Evolutionary conservation across 2,329 filamentous ascomycete species (phyloP).

Genomic region (Aspergillus melleus): DNA sequence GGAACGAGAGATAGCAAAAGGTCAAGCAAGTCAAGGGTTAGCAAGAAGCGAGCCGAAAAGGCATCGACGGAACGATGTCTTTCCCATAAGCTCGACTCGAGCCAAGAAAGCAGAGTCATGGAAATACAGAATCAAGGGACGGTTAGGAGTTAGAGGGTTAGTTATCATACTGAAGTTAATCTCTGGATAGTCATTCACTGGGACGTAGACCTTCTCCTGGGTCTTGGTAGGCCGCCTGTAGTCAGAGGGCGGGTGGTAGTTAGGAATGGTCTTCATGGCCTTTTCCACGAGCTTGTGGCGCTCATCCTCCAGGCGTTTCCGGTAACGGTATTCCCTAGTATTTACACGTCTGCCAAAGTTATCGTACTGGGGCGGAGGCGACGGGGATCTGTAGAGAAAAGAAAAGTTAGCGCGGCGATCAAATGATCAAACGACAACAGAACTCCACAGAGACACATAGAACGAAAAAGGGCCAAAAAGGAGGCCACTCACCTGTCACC

Average conservation of each 20-base stretch:
- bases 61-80: conserved; percentile 33
- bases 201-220: conserved; percentile 99
- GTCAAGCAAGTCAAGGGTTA: conserved; percentile 38
- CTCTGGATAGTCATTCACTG: conserved; percentile 99
- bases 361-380: conserved; percentile 94
- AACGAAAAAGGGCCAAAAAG: conserved; percentile 18
- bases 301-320: conserved; percentile 96
- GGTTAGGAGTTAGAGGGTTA: conserved; percentile 92
- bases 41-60: conserved; percentile 43
- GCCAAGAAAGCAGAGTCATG: conserved; percentile 35
- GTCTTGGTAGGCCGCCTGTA: conserved; percentile 99
- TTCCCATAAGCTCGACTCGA: conserved; percentile 43
- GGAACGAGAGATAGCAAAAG: conserved; percentile 27
- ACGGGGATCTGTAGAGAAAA: conserved; percentile 71
- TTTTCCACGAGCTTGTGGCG: conserved; percentile 98
- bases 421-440: too few species aligned
- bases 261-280: conserved; percentile 99
- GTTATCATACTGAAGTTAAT: conserved; percentile 99
- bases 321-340: conserved; percentile 96
- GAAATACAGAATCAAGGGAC: conserved; percentile 43
- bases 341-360: conserved; percentile 99
- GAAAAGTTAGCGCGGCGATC: conserved; percentile 12
- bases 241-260: conserved; percentile 97
- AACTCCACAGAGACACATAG: conserved; percentile 7
- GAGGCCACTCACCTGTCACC: conserved; percentile 74